Evolutionary conservation across 106 monocot genomes (phyloP).

Genomic region (Xerophyta viscosa): DNA sequence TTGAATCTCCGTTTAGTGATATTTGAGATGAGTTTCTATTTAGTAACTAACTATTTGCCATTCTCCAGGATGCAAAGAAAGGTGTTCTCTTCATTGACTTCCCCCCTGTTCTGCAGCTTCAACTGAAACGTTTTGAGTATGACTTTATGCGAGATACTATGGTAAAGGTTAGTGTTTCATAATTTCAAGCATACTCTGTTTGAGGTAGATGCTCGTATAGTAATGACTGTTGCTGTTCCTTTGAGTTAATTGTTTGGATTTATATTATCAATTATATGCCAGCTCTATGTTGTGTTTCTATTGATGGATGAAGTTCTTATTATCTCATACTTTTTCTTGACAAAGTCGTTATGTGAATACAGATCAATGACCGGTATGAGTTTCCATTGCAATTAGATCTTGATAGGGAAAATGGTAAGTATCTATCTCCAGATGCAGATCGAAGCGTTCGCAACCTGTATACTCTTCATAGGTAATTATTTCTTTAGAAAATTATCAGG

Average conservation of each 20-base stretch:
- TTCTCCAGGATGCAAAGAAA: constrained; percentile 81
- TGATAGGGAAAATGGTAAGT: constrained; percentile 77
- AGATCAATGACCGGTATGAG: constrained; percentile 96
- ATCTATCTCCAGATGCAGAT: constrained; percentile 85
- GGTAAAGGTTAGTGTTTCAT: constrained; percentile 64
- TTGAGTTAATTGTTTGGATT: too few species aligned
- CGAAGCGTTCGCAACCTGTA: constrained; percentile 82
- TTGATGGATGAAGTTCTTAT: neutral
- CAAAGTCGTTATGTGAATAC: constrained; percentile 7
- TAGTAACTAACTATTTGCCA: neutral
- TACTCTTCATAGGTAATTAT: constrained; percentile 60
- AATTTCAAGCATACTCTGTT: neutral
- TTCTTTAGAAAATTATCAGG: neutral
- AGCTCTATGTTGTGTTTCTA: neutral
- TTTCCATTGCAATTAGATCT: constrained; percentile 83
- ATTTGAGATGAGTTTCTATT: neutral
- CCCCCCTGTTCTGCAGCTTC: constrained; percentile 88
- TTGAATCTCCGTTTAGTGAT: too few species aligned
- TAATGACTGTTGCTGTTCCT: too few species aligned
- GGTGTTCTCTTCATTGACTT: constrained; percentile 82
- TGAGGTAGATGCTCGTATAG: neutral
- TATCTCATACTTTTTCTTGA: too few species aligned
- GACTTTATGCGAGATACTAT: constrained; percentile 88
- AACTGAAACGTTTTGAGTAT: constrained; percentile 91
- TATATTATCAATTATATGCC: too few species aligned